phyloP scores from a whole-genome alignment of 352 stramenopile species.

The Globisporangium middletonii region DNA sequence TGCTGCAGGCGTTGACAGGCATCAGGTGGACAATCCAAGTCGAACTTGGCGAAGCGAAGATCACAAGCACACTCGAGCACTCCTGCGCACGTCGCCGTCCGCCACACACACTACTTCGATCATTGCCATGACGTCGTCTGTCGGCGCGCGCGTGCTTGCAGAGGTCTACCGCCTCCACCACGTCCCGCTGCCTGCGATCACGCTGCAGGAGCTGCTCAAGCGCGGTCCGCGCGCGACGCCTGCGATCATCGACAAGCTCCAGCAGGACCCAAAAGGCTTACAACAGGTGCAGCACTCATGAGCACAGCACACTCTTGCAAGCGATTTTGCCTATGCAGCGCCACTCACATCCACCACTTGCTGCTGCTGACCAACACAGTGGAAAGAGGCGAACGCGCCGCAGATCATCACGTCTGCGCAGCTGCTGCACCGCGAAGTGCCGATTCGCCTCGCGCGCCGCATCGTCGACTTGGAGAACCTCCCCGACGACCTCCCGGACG shows the following conservation, averaged over 20 bases:
- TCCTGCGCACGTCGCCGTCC: too few relatives aligned
- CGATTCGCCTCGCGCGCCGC: constrained; percentile 70
- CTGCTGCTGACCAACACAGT: constrained; percentile 10
- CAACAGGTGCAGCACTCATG: constrained; percentile 15
- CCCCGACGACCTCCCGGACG: constrained; percentile 54
- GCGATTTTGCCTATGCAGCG: too few relatives aligned
- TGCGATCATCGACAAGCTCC: constrained; percentile 40
- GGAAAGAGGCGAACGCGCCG: constrained; percentile 60
- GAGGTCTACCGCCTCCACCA: constrained; percentile 83
- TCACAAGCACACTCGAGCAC: too few relatives aligned
- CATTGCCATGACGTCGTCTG: constrained; percentile 21
- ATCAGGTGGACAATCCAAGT: too few relatives aligned
- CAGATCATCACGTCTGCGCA: constrained; percentile 76
- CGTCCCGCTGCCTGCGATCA: constrained; percentile 75
- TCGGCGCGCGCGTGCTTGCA: constrained; percentile 56
- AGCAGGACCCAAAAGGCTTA: constrained; percentile 39
- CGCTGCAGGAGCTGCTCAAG: constrained; percentile 68
- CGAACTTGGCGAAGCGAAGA: too few relatives aligned
- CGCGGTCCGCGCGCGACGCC: constrained; percentile 47
- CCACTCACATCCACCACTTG: background rate
- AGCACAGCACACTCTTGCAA: background rate
- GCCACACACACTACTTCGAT: background rate
- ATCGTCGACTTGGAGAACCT: constrained; percentile 84
- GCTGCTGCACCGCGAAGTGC: constrained; percentile 69
- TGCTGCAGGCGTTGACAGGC: too few relatives aligned